Evolutionary conservation across 805 yeast species (phyloP).

Genomic region (Kodamaea nitidulidarum): DNA sequence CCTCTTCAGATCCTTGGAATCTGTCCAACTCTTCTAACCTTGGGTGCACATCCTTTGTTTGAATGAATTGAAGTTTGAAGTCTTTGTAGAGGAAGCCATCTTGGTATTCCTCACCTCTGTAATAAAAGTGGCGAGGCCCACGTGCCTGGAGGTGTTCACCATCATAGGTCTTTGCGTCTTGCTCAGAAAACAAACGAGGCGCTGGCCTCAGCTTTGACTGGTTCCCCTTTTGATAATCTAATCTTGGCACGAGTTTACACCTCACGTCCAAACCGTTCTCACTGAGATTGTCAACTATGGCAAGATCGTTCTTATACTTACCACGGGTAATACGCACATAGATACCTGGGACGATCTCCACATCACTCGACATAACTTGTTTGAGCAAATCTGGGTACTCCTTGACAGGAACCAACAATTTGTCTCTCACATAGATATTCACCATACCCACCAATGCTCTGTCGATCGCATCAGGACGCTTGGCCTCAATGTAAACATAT

Average conservation of each 20-base stretch:
- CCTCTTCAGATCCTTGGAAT: constrained; percentile 72
- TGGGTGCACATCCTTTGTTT: constrained; percentile 80
- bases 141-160: constrained; percentile 67
- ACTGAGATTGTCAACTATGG: constrained; percentile 85
- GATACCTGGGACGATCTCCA: constrained; percentile 84
- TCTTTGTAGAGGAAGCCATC: constrained; percentile 88
- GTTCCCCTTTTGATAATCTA: constrained; percentile 77
- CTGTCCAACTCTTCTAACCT: constrained; percentile 81
- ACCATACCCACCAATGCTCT: constrained; percentile 86
- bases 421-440: constrained; percentile 69
- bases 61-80: constrained; percentile 76
- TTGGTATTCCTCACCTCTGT: constrained; percentile 82
- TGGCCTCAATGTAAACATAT: constrained; percentile 90
- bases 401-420: constrained; percentile 87
- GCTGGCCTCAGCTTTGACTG: constrained; percentile 71
- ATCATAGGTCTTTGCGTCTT: constrained; percentile 84
- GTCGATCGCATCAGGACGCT: constrained; percentile 86
- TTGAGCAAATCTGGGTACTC: constrained; percentile 91
- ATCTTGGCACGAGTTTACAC: constrained; percentile 85
- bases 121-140: constrained; percentile 58
- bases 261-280: constrained; percentile 96
- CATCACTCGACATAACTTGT: constrained; percentile 83
- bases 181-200: constrained; percentile 80
- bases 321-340: constrained; percentile 91
- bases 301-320: constrained; percentile 87